Evolutionary conservation across 768 basidiomycete species (phyloP).

Genomic region (Calocera cornea): DNA sequence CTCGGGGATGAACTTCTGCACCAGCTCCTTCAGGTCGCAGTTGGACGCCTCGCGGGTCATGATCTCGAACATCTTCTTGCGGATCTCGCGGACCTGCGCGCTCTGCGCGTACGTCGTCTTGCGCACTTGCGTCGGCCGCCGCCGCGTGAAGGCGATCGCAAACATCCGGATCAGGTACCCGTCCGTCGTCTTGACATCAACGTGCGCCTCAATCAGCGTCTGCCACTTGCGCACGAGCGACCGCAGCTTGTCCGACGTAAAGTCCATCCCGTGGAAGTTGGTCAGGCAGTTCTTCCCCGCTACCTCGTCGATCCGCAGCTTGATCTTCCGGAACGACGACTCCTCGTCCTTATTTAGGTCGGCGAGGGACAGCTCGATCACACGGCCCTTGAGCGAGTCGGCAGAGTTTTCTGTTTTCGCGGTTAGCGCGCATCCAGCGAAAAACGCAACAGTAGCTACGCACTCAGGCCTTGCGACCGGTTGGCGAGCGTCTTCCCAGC

Average conservation of each 20-base stretch:
- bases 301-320: slow-evolving; percentile 89
- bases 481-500: slow-evolving; percentile 98
- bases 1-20: slow-evolving; percentile 98
- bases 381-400: slow-evolving; percentile 93
- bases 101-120: slow-evolving; percentile 99
- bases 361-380: slow-evolving; percentile 88
- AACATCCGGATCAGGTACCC: slow-evolving; percentile 99
- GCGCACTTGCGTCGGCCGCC: slow-evolving; percentile 87
- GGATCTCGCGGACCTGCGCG: slow-evolving; percentile 88
- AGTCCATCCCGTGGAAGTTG: slow-evolving; percentile 99
- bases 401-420: slow-evolving; percentile 83
- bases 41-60: slow-evolving; percentile 90
- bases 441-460: slow-evolving; percentile 25
- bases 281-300: slow-evolving; percentile 99
- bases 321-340: slow-evolving; percentile 98
- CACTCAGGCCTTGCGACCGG: slow-evolving; percentile 94
- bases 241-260: slow-evolving; percentile 98
- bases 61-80: slow-evolving; percentile 99
- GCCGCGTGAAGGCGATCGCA: slow-evolving; percentile 97
- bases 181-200: slow-evolving; percentile 98
- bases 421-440: neutral
- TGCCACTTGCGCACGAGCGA: slow-evolving; percentile 99
- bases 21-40: slow-evolving; percentile 93
- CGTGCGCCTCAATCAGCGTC: slow-evolving; percentile 94
- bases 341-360: slow-evolving; percentile 99